phyloP scores from a whole-genome alignment of 257 asterid genomes.

The Nicotiana noctiflora region DNA sequence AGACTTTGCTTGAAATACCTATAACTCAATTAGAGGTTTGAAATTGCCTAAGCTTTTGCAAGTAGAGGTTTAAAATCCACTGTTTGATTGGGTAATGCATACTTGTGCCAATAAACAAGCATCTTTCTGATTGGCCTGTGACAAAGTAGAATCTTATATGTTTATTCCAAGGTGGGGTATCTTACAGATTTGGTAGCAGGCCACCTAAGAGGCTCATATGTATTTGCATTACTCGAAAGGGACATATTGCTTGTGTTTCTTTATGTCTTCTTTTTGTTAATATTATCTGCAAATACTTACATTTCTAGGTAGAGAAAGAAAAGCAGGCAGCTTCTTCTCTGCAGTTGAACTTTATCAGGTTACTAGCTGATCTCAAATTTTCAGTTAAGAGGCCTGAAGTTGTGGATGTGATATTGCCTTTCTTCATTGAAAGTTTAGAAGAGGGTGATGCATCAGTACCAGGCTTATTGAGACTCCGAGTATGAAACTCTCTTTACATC shows the following conservation, averaged over 20 bases:
- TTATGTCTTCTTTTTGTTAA: not conserved
- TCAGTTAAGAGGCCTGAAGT: slow-evolving; percentile 79
- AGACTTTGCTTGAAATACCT: too few species aligned
- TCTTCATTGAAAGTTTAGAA: slow-evolving; percentile 89
- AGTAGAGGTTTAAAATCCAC: not conserved
- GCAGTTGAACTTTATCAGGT: slow-evolving; percentile 75
- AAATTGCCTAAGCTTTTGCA: not conserved
- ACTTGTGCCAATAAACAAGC: not conserved
- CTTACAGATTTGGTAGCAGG: not conserved
- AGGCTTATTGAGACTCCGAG: slow-evolving; percentile 84
- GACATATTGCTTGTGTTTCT: slow-evolving; percentile 1
- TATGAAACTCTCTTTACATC: slow-evolving; percentile 30
- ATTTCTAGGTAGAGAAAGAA: slow-evolving; percentile 68
- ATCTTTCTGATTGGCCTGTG: slow-evolving; percentile 2
- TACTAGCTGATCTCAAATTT: slow-evolving; percentile 75
- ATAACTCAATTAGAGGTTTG: not conserved
- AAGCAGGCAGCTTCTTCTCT: slow-evolving; percentile 61
- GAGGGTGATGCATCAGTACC: slow-evolving; percentile 95
- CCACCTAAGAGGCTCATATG: not conserved
- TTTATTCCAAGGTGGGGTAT: not conserved
- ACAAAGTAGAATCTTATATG: not conserved
- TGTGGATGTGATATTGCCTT: slow-evolving; percentile 88
- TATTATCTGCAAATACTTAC: slow-evolving; percentile 14
- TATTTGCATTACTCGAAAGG: not conserved
- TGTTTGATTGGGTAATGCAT: not conserved